Conservation (phyloP, 768 basidiomycete species). For the Leccinum variicolor region DNA sequence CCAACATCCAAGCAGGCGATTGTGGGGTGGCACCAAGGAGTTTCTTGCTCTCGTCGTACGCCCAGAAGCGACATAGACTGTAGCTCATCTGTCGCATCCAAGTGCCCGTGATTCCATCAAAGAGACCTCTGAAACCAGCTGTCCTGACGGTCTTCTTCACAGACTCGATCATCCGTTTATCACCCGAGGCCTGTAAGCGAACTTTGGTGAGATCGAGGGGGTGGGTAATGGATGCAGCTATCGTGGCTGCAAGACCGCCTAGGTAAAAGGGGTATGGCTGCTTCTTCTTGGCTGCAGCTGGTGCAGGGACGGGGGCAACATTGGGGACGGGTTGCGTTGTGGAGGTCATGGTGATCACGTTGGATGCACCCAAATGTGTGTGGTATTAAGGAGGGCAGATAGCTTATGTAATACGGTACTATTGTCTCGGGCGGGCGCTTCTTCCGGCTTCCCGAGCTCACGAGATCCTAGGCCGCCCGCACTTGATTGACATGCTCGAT, state of each 20-base stretch:
- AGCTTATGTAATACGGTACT: constrained; percentile 13
- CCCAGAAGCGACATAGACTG: constrained; percentile 90
- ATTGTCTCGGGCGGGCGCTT: neutral
- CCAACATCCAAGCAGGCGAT: constrained; percentile 79
- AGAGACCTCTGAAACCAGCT: constrained; percentile 70
- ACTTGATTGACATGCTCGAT: neutral
- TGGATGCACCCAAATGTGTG: neutral
- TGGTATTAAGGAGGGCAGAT: constrained; percentile 8
- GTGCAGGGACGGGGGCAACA: constrained; percentile 2
- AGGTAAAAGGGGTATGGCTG: constrained; percentile 85
- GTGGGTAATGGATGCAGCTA: constrained; percentile 86
- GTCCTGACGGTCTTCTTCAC: constrained; percentile 79
- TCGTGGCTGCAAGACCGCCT: constrained; percentile 83
- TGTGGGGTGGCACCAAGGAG: constrained; percentile 62
- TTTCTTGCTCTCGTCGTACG: constrained; percentile 90
- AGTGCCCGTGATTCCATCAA: constrained; percentile 85
- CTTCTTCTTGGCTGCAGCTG: constrained; percentile 42
- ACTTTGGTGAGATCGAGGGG: constrained; percentile 91
- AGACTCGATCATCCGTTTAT: constrained; percentile 86
- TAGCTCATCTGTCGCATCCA: constrained; percentile 93
- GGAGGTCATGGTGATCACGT: constrained; percentile 14
- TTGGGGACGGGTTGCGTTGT: constrained; percentile 10
- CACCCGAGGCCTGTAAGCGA: constrained; percentile 86
- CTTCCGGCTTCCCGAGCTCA: neutral
- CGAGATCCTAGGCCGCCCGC: neutral